Evolutionary conservation across 1,139 yeast species (phyloP), one percentile per base, ranked within the genome.

Genomic region (Lodderomyces metapsilosis): DNA sequence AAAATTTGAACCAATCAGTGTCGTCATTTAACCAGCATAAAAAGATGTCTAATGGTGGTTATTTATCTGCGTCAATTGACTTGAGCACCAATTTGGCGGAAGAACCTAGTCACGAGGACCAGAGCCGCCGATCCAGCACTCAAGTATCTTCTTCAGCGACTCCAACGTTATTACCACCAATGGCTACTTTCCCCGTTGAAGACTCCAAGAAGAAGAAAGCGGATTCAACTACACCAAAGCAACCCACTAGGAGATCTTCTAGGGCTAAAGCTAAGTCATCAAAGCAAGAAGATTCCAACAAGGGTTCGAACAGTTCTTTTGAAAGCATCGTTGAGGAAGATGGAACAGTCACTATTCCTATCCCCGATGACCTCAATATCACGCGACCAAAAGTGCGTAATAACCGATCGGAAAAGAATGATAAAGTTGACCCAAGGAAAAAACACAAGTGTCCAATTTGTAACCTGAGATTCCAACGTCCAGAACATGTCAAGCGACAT

Each of bases 401-500:
- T 20, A 48, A 48, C 27, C 33, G 52, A 25, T 42, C 46, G 3
- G 46, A 45, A 13, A 42, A 42, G 25, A 43, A 43, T 25, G 45
- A 43, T 23, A 45, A 47, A 34, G 39, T 35, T 13, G 81, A 76
- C 52, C 84, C 84, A 40, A 82, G 80, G 50, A 82, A 80, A 58
- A 70, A 73, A 39, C 91, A 86, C 62, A 75, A 75, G 51, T 89
- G 97, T 67, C 84, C 86, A n/a, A 70, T 88, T 46, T 83, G 95
- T 54, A 78, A 77, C 41, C 77, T 84, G 39, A 64, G 79, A 40
- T 91, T 91, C 71, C 91, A 88, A 58, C 74, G 98, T 46, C 91
- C 94, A 27, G 96, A 92, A 56, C 96, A 92, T 67, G 88, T 91
- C 42, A 87, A 88, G 59, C 75, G 98, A 56, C 98, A 91, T 59